These are phyloP conservation scores for Alternaria infectoria DNA, from an alignment of 2,329 filamentous ascomycete genomes.

Conservation along the genomic window DNA sequence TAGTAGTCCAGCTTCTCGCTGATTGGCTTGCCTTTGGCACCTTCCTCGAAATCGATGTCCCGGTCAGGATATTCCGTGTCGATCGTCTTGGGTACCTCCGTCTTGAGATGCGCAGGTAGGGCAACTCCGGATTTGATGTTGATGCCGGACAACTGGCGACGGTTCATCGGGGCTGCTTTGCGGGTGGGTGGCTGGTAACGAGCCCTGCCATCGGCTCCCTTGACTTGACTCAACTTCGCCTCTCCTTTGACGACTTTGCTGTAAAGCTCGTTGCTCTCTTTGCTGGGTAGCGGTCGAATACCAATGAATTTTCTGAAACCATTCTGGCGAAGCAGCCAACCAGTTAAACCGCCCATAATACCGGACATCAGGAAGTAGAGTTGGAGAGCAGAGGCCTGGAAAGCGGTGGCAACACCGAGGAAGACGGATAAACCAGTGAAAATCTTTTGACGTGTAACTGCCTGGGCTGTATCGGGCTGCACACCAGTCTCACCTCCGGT, in stretches of 20 bases:
- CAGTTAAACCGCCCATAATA: slow-evolving; percentile 49
- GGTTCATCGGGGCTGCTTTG: slow-evolving; percentile 9
- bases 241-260: slow-evolving; percentile 35
- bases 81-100: slow-evolving; percentile 15
- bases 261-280: slow-evolving; percentile 34
- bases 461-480: slow-evolving; percentile 20
- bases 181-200: slow-evolving; percentile 36
- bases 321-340: slow-evolving; percentile 45
- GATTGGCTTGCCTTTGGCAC: slow-evolving; percentile 23
- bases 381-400: slow-evolving; percentile 64
- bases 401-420: slow-evolving; percentile 60
- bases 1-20: slow-evolving; percentile 34
- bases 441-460: slow-evolving; percentile 49
- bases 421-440: slow-evolving; percentile 60
- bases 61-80: slow-evolving; percentile 23
- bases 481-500: slow-evolving; percentile 59
- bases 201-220: slow-evolving; percentile 31
- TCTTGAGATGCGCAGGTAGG: slow-evolving; percentile 34
- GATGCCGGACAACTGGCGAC: slow-evolving; percentile 27
- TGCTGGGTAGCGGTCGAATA: slow-evolving; percentile 38
- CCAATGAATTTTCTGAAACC: slow-evolving; percentile 47
- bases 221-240: slow-evolving; percentile 30
- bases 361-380: slow-evolving; percentile 65
- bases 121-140: slow-evolving; percentile 32
- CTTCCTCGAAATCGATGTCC: slow-evolving; percentile 31